Percentiles rank a stretch among this genome's conserved stretches.
phyloP scores from a whole-genome alignment of 2,329 filamentous ascomycete genomes.

The Trichoderma afroharzianum region DNA sequence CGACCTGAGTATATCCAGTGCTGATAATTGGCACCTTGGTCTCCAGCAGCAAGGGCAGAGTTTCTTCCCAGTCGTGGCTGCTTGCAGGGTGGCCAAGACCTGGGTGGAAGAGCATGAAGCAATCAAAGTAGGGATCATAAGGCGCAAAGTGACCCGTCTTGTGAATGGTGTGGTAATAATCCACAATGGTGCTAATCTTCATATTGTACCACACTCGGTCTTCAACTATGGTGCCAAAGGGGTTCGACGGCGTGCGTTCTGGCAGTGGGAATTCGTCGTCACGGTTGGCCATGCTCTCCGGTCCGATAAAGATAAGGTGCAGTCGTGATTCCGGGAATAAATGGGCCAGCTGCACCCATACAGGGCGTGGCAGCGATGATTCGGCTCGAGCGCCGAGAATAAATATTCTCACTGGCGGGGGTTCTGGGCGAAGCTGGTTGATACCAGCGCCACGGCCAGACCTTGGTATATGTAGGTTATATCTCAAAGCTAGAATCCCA shows the following conservation, averaged over 20 bases:
- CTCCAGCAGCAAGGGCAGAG: conserved; percentile 82
- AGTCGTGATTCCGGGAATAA: conserved; percentile 91
- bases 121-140: conserved; percentile 97
- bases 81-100: conserved; percentile 92
- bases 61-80: conserved; percentile 90
- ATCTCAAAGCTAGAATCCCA: conserved; percentile 66
- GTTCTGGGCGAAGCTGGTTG: conserved; percentile 75
- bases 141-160: conserved; percentile 86
- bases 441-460: conserved; percentile 70
- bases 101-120: conserved; percentile 94
- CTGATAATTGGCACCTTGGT: conserved; percentile 94
- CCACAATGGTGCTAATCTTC: conserved; percentile 97
- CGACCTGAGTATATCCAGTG: conserved; percentile 92
- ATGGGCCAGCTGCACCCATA: conserved; percentile 91
- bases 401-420: conserved; percentile 87
- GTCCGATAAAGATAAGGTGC: conserved; percentile 91
- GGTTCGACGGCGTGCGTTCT: conserved; percentile 77
- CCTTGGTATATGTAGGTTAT: conserved; percentile 85
- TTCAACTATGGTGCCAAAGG: conserved; percentile 91
- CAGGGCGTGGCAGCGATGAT: conserved; percentile 87
- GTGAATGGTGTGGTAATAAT: conserved; percentile 97
- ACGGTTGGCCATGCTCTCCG: conserved; percentile 92
- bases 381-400: conserved; percentile 94
- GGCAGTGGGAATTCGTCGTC: conserved; percentile 91
- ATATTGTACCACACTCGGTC: conserved; percentile 82